Evolutionary conservation across 2,329 filamentous ascomycete genomes (phyloP), one percentile per base, ranked within the genome.

Genomic region (Aspergillus texensis): DNA sequence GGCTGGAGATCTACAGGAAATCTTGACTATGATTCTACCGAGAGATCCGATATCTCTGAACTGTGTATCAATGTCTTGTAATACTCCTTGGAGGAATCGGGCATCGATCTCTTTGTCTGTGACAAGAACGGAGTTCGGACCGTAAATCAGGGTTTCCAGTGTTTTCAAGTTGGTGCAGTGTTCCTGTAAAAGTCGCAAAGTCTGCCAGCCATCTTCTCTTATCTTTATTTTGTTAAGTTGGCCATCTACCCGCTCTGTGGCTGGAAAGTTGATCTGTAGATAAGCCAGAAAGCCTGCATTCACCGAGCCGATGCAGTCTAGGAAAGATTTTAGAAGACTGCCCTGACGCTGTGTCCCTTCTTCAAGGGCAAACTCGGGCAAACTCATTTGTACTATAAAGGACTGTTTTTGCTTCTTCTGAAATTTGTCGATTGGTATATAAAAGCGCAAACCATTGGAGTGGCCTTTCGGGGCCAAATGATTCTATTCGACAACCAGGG

Each of bases 381-480:
- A 62, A 62, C 2, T 36, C n/a, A 41, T 62, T 62, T 10, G n/a
- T 26, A n/a, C 43, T n/a, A n/a, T 65, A 60, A 0, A 65, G 53
- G 19, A 60, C 28, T 8, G 32, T 26, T 6, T 34, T 58, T 1
- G 32, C 53, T 19, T 65, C 63, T 1, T 16, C 19, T 1, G 57
- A 65, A 34, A 65, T 58, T 30, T 62, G 57, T 50, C 57, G 57
- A 34, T 62, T 58, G 50, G 54, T 50, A 46, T 60, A 65, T 39
- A 60, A 28, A 45, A 62, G 43, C 26, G 53, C 45, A 32, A 62
- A 57, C 60, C 60, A 65, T 43, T 28, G n/a, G 19, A 1, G 3
- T 28, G 57, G 63, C 21, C 32, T 65, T 55, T 57, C 60, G 14
- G 63, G 60, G 3, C 24, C 46, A 28, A 65, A 65, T 3, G n/a